A percentile compares a stretch with the other conserved stretches of the same genome.
These are phyloP conservation scores for Porphyra umbilicalis DNA, from an alignment of 31 red algal species.

Conservation along the genomic window DNA sequence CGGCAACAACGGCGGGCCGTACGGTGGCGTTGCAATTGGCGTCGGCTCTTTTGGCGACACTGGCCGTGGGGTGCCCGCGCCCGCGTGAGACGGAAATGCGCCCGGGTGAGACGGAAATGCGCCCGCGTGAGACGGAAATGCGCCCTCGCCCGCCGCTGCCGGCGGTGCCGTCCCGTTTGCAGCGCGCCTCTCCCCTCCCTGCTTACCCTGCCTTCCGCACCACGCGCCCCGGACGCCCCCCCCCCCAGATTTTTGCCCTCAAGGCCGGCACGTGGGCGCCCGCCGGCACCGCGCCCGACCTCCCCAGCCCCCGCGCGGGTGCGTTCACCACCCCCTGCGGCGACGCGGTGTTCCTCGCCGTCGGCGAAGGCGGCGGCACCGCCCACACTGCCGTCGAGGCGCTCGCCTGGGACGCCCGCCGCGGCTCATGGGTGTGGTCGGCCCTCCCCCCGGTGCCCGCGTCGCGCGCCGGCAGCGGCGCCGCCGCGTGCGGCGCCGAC, in stretches of 20 bases:
- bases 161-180: too few species aligned
- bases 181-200: too few species aligned
- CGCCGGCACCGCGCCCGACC: conserved; percentile 12
- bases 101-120: too few species aligned
- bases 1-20: too few species aligned
- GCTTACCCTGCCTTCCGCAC: too few species aligned
- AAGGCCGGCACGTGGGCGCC: conserved; percentile 15
- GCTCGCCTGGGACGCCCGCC: background rate
- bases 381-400: background rate
- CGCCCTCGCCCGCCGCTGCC: too few species aligned
- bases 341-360: conserved; percentile 38
- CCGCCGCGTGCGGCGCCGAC: conserved; percentile 39
- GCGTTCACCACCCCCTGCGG: conserved; percentile 32
- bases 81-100: too few species aligned
- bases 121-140: too few species aligned
- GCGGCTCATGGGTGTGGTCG: background rate
- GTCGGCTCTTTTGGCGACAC: too few species aligned
- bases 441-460: background rate
- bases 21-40: too few species aligned
- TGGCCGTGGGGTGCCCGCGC: too few species aligned
- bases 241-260: conserved; percentile 17
- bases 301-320: conserved; percentile 35
- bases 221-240: conserved; percentile 3
- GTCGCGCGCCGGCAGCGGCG: conserved; percentile 1
- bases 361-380: conserved; percentile 4